Evolutionary conservation across 2,329 filamentous ascomycete species (phyloP).

Genomic region (Pseudocercospora fijiensis): DNA sequence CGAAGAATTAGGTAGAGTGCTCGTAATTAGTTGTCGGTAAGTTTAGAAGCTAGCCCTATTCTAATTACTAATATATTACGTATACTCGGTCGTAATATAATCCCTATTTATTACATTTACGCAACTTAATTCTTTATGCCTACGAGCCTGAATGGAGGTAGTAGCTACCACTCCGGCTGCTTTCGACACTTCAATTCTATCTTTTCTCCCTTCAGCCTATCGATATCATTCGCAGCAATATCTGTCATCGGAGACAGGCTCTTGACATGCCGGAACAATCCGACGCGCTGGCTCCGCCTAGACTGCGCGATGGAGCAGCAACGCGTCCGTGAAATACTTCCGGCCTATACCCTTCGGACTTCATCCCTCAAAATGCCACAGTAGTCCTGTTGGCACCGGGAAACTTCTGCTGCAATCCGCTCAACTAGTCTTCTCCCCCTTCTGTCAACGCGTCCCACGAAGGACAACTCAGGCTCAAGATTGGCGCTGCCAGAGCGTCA

Average conservation of each 20-base stretch:
- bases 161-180: too few species aligned
- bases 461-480: conserved; percentile 19
- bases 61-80: too few species aligned
- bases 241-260: neutral
- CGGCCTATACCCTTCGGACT: neutral
- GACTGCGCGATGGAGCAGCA: neutral
- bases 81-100: too few species aligned
- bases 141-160: too few species aligned
- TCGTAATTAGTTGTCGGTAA: too few species aligned
- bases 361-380: neutral
- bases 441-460: conserved; percentile 15
- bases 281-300: neutral
- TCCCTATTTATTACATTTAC: too few species aligned
- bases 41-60: too few species aligned
- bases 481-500: conserved; percentile 8
- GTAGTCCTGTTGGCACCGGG: conserved; percentile 17
- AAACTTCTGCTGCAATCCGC: conserved; percentile 11
- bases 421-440: conserved; percentile 16
- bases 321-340: neutral
- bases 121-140: too few species aligned
- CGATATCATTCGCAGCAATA: neutral
- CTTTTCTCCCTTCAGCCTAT: too few species aligned
- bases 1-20: too few species aligned
- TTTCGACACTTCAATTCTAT: too few species aligned
- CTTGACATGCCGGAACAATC: neutral